phyloP scores from a whole-genome alignment of 805 yeast genomes.

The Jamesozyma lodderae region DNA sequence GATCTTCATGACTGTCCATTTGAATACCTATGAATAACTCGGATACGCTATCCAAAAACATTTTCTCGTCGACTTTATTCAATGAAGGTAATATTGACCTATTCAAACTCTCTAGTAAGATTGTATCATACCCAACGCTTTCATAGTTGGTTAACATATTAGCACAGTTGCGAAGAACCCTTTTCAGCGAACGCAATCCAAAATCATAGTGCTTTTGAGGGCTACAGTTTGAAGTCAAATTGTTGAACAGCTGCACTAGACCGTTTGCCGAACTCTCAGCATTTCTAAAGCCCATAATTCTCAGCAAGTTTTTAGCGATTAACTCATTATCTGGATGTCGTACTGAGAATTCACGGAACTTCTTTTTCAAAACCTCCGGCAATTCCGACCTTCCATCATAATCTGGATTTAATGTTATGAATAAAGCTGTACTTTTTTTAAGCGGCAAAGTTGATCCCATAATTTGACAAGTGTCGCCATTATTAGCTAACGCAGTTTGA shows the following conservation, averaged over 20 bases:
- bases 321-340: constrained; percentile 55
- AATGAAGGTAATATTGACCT: constrained; percentile 15
- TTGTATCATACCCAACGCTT: not conserved
- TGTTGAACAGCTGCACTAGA: constrained; percentile 47
- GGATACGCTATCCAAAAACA: not conserved
- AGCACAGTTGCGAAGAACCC: constrained; percentile 54
- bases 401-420: constrained; percentile 85
- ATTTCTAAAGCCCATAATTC: constrained; percentile 57
- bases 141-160: not conserved
- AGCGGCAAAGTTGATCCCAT: constrained; percentile 36
- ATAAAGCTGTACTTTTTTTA: constrained; percentile 53
- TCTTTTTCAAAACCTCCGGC: constrained; percentile 78
- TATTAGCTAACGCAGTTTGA: constrained; percentile 41
- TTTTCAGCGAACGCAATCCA: constrained; percentile 76
- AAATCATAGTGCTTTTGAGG: constrained; percentile 77
- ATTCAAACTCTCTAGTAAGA: constrained; percentile 20
- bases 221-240: constrained; percentile 36
- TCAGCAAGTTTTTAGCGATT: constrained; percentile 64
- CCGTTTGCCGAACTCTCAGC: constrained; percentile 38
- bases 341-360: constrained; percentile 71
- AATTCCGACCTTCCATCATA: constrained; percentile 74
- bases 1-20: constrained; percentile 4
- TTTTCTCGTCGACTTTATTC: constrained; percentile 6
- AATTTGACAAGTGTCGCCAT: constrained; percentile 29
- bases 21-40: not conserved